Evolutionary conservation across 2,329 filamentous ascomycete species (phyloP), one percentile per base, ranked within the genome.

Genomic region (Alternaria rosae): DNA sequence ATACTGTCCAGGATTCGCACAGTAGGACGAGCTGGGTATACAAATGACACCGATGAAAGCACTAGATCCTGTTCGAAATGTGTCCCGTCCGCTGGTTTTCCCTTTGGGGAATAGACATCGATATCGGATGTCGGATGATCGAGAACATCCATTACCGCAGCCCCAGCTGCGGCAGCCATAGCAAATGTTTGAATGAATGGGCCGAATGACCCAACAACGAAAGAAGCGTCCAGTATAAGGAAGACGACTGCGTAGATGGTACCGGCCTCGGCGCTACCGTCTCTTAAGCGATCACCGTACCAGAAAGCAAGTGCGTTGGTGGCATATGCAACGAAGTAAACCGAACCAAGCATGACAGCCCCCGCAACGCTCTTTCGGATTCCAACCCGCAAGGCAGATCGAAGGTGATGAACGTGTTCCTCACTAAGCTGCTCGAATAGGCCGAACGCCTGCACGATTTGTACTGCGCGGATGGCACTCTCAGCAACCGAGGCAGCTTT

Each of bases 181-280:
- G 80, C 81, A 71, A 82, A 86, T 69, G 74, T 84, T 76, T 88
- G 87, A 13, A 91, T 78, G 51, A 90, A 84, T 0, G 89, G 89
- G 0, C 87, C 88, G 52, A 90, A 86, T 54, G 85, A 84, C 28
- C 88, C 87, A 23, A 91, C 81, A 32, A 90, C 84, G 51, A 91
- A 86, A 9, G 87, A 88, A 25, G 87, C 87, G 65, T 90, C 88
- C 1, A 90, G 82, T 11, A 90, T 85, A 28, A 90, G 79, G 55
- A 90, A 88, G 12, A 90, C 87, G 28, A 89, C 88, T 0, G 87
- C 88, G 67, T 89, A 90, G 15, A 88, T 81, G 1, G 84, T 85
- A 32, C 85, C 84, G 25, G 84, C 84, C 61, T 77, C 75, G 3
- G 70, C 72, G 59, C 68, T 70, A 15, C 66, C 70, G 23, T 68